Percentiles rank a stretch among this genome's conserved stretches.
phyloP scores from a whole-genome alignment of 495 filamentous ascomycete genomes.

The Massariosphaeria phaeospora region DNA sequence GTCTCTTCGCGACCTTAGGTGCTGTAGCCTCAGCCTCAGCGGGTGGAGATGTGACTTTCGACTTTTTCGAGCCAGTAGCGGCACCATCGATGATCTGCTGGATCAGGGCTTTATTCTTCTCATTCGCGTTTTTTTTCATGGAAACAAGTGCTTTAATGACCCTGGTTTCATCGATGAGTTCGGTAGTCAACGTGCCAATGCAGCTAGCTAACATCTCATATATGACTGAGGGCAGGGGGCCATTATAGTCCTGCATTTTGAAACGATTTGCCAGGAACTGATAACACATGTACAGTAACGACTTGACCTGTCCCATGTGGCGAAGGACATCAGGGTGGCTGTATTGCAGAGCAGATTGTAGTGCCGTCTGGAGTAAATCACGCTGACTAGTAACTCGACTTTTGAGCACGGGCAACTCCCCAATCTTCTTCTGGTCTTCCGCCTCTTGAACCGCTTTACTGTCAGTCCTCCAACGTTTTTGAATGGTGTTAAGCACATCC shows the following conservation, averaged over 20 bases:
- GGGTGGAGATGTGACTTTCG: constrained; percentile 21
- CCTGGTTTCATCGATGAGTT: constrained; percentile 61
- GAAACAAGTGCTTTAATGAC: constrained; percentile 58
- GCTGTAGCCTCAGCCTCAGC: constrained; percentile 34
- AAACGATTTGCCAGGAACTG: constrained; percentile 63
- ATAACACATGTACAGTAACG: constrained; percentile 53
- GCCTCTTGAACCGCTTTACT: constrained; percentile 54
- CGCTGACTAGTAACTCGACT: constrained; percentile 53
- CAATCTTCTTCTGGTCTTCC: constrained; percentile 49
- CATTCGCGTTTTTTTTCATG: constrained; percentile 62
- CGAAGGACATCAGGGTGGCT: constrained; percentile 63
- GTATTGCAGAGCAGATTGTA: constrained; percentile 53
- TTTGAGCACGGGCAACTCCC: constrained; percentile 46
- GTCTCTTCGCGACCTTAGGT: constrained; percentile 36
- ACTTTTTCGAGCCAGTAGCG: constrained; percentile 44
- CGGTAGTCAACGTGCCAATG: constrained; percentile 55
- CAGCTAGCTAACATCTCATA: constrained; percentile 58
- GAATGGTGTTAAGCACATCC: constrained; percentile 56
- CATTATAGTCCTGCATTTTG: constrained; percentile 60
- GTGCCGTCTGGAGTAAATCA: constrained; percentile 55
- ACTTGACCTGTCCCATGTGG: constrained; percentile 55
- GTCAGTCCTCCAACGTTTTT: constrained; percentile 59
- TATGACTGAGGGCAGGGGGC: constrained; percentile 54
- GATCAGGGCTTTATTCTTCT: constrained; percentile 53
- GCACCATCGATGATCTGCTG: constrained; percentile 57